phyloP scores from a whole-genome alignment of 1,284 basidiomycete species.

The Ustilago tritici region DNA sequence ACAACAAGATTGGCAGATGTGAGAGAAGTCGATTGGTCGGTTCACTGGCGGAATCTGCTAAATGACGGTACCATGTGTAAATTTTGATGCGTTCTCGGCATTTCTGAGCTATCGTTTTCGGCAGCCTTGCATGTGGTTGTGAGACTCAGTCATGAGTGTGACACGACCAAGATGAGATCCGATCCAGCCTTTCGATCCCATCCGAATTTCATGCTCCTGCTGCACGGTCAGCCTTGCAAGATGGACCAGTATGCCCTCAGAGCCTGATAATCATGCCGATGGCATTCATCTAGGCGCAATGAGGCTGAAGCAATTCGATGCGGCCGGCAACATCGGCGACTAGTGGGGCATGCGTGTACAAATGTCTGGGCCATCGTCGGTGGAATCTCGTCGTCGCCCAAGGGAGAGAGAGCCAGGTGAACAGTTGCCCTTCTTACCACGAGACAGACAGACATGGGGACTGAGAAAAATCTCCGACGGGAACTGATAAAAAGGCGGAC shows the following conservation, averaged over 20 bases:
- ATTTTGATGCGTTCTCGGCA: constrained; percentile 18
- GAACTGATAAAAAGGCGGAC: neutral
- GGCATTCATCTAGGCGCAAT: neutral
- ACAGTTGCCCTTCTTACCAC: neutral
- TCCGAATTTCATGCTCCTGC: constrained; percentile 1
- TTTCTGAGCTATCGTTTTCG: constrained; percentile 31
- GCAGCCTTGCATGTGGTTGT: constrained; percentile 24
- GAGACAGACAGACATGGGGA: neutral
- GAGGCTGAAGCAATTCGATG: neutral
- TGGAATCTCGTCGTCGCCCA: constrained; percentile 1
- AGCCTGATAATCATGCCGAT: neutral
- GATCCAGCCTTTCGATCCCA: neutral
- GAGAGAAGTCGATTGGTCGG: neutral
- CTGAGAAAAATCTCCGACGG: constrained; percentile 18
- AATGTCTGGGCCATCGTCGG: constrained; percentile 1
- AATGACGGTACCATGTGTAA: neutral
- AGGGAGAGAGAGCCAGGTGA: neutral
- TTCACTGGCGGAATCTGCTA: neutral
- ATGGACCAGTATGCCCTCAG: neutral
- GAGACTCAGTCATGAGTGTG: neutral
- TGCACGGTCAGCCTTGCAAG: neutral
- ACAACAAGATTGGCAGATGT: neutral
- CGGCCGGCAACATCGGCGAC: neutral
- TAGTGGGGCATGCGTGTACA: neutral
- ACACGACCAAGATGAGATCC: constrained; percentile 3